These are phyloP conservation scores for Hibiscus tridactylites DNA, from an alignment of 345 rosid genomes.

Conservation along the genomic window DNA sequence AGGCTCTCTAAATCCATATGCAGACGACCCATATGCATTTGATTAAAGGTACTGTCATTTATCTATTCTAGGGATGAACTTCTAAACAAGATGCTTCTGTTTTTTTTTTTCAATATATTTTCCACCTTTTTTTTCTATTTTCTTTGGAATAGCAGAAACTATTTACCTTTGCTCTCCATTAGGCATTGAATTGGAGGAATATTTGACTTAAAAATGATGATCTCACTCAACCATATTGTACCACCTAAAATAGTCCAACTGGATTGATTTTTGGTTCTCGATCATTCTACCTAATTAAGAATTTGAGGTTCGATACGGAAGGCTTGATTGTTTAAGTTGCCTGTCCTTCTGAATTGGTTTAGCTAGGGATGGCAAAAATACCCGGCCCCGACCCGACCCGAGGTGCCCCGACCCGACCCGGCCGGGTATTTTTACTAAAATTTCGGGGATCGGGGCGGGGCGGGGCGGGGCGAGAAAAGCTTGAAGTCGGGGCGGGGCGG, in stretches of 20 bases:
- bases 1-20: slow-evolving; percentile 87
- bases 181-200: neutral
- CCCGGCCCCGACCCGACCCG: no score
- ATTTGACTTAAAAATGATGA: neutral
- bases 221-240: neutral
- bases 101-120: neutral
- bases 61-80: neutral
- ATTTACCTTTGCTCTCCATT: neutral
- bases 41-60: slow-evolving; percentile 34
- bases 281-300: neutral
- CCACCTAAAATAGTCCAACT: neutral
- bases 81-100: neutral
- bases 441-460: no score
- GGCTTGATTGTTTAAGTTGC: neutral
- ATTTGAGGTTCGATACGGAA: no score
- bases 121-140: neutral
- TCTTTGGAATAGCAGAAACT: neutral
- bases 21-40: slow-evolving; percentile 93
- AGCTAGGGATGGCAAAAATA: no score
- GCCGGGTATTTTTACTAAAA: no score
- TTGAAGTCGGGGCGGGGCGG: no score
- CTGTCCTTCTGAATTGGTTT: neutral
- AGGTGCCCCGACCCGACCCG: no score
- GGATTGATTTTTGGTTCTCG: neutral
- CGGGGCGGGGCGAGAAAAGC: no score